phyloP scores from a whole-genome alignment of 2,329 filamentous ascomycete species.

The Trichocomaceae sp. region DNA sequence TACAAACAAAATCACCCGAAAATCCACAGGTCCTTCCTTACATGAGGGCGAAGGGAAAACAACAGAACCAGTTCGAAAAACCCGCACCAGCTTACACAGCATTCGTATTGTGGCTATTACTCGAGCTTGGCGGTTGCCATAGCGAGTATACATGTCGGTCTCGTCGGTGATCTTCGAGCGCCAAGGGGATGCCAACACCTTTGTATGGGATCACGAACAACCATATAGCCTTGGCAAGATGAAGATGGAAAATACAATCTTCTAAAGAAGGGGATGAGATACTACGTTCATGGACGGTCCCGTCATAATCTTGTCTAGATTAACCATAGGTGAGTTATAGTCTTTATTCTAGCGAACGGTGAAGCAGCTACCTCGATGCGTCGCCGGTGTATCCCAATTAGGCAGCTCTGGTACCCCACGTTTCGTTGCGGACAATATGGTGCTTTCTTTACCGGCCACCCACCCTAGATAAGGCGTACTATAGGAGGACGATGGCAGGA shows the following conservation, averaged over 20 bases:
- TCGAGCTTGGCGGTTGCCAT: background rate
- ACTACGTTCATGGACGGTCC: background rate
- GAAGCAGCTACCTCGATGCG: conserved; percentile 5
- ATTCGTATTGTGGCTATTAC: conserved; percentile 1
- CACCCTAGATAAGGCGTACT: background rate
- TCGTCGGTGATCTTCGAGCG: conserved; percentile 5
- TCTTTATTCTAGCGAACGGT: background rate
- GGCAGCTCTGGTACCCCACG: background rate
- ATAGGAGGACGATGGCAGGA: background rate
- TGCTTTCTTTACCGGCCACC: conserved; percentile 3
- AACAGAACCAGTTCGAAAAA: background rate
- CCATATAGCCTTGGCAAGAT: background rate
- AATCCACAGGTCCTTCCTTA: conserved; percentile 5
- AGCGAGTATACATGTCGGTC: background rate
- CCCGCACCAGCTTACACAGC: conserved; percentile 2
- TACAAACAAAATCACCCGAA: background rate
- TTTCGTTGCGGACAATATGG: conserved; percentile 3
- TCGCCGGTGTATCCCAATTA: conserved; percentile 3
- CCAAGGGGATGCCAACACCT: conserved; percentile 3
- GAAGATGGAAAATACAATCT: background rate
- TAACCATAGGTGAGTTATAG: background rate
- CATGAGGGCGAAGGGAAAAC: conserved; percentile 1
- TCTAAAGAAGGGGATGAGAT: background rate
- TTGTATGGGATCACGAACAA: background rate
- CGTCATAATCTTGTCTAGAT: background rate